phyloP scores from a whole-genome alignment of 345 rosid species.

The Tarenaya hassleriana region DNA sequence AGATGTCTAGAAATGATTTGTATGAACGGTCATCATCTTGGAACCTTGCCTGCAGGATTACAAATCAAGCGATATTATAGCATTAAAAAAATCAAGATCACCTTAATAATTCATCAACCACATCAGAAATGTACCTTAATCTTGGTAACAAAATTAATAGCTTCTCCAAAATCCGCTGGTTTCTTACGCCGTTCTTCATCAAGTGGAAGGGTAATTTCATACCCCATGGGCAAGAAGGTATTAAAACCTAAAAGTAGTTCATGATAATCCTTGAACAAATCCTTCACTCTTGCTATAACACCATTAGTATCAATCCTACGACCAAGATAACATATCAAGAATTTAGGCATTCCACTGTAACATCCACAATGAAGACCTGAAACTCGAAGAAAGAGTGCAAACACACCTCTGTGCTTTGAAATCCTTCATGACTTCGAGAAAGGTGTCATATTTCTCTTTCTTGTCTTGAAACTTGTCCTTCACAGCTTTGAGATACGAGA shows the following conservation, averaged over 20 bases:
- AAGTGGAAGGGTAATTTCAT: slow-evolving; percentile 61
- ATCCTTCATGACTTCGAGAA: slow-evolving; percentile 92
- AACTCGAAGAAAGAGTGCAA: slow-evolving; percentile 13
- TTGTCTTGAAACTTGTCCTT: slow-evolving; percentile 73
- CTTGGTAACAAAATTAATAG: slow-evolving; percentile 86
- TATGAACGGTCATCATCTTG: slow-evolving; percentile 82
- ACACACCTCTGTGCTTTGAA: slow-evolving; percentile 82
- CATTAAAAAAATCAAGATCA: slow-evolving; percentile 9
- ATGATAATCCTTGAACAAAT: slow-evolving; percentile 74
- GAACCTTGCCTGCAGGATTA: slow-evolving; percentile 62
- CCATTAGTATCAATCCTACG: slow-evolving; percentile 77
- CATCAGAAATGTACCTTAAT: slow-evolving; percentile 46
- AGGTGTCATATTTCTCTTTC: slow-evolving; percentile 68
- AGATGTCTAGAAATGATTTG: slow-evolving; percentile 81
- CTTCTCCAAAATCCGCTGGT: slow-evolving; percentile 74
- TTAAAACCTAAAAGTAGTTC: slow-evolving; percentile 88
- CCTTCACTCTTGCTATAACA: slow-evolving; percentile 80
- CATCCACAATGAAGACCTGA: neutral
- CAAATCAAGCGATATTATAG: slow-evolving; percentile 14
- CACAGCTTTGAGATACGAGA: slow-evolving; percentile 82
- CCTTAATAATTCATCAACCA: slow-evolving; percentile 12
- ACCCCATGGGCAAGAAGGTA: slow-evolving; percentile 88
- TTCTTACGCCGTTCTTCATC: slow-evolving; percentile 65
- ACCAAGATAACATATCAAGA: slow-evolving; percentile 21
- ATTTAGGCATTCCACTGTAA: neutral